Percentiles rank a stretch among this genome's conserved stretches.
These are phyloP conservation scores for Entonaema liquescens DNA, from an alignment of 495 filamentous ascomycete species.

Conservation along the genomic window DNA sequence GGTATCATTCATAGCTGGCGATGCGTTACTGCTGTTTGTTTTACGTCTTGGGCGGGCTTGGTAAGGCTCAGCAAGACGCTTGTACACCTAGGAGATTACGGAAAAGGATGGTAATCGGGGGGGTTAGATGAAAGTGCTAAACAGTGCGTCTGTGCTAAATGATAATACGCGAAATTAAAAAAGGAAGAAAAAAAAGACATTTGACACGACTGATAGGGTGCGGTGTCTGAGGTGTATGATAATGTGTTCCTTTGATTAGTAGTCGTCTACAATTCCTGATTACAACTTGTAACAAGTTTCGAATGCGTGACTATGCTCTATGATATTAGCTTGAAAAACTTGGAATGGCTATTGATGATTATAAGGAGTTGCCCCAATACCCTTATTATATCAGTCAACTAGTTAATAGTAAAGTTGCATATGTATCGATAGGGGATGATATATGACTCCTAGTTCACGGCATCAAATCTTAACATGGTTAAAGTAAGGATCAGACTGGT, in stretches of 20 bases:
- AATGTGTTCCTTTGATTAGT: background rate
- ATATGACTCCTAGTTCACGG: no score
- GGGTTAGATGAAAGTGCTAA: conserved; percentile 5
- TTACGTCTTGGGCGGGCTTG: conserved; percentile 10
- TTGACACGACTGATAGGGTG: background rate
- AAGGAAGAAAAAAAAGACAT: background rate
- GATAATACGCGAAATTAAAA: background rate
- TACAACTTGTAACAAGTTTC: no score
- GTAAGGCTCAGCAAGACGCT: background rate
- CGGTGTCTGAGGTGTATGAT: background rate
- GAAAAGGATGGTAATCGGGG: conserved; percentile 9
- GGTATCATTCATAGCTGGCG: background rate
- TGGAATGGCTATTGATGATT: background rate
- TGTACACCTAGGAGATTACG: conserved; percentile 18
- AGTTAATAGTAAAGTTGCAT: background rate
- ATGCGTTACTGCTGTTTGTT: background rate
- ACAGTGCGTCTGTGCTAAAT: background rate
- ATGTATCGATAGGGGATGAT: background rate
- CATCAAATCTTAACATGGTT: no score
- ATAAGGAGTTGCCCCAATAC: background rate
- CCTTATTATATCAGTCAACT: background rate
- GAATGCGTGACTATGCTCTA: no score
- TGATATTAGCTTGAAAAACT: no score
- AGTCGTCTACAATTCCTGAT: background rate
- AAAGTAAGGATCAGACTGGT: no score